phyloP scores from a whole-genome alignment of 2,329 filamentous ascomycete genomes.

The Pseudopithomyces chartarum region DNA sequence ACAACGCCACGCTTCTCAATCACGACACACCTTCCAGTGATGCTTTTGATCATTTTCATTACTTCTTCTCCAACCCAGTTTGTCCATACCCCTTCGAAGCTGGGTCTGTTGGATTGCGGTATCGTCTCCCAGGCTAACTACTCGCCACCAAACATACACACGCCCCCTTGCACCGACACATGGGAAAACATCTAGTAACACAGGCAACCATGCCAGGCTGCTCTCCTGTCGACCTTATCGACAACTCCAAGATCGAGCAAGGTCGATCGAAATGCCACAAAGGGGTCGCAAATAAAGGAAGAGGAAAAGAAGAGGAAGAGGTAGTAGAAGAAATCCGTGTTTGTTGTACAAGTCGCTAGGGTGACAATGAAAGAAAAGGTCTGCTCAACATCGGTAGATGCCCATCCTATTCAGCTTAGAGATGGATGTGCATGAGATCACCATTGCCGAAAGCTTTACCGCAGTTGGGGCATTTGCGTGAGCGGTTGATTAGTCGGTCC shows the following conservation, averaged over 20 bases:
- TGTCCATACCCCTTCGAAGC: not conserved
- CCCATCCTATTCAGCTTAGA: constrained; percentile 18
- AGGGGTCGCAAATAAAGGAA: not conserved
- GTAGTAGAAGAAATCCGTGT: not conserved
- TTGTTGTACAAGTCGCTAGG: constrained; percentile 4
- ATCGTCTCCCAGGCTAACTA: not conserved
- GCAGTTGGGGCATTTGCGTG: constrained; percentile 94
- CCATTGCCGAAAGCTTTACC: constrained; percentile 88
- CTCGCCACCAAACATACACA: not conserved
- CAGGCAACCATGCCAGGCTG: constrained; percentile 10
- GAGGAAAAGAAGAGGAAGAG: not conserved
- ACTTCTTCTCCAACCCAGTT: not conserved
- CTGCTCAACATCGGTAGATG: not conserved
- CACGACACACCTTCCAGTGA: not conserved
- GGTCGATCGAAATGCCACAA: not conserved
- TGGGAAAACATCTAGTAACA: constrained; percentile 15
- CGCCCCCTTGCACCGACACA: not conserved
- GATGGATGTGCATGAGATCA: constrained; percentile 73
- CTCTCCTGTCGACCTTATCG: not conserved
- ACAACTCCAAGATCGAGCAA: not conserved
- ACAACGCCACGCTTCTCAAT: not conserved
- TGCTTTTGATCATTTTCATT: not conserved
- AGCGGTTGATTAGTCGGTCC: constrained; percentile 84
- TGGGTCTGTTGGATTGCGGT: not conserved
- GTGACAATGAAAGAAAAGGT: not conserved